Conservation (phyloP, 371 early-diverging fungal genomes). For the Mortierella sp. region DNA sequence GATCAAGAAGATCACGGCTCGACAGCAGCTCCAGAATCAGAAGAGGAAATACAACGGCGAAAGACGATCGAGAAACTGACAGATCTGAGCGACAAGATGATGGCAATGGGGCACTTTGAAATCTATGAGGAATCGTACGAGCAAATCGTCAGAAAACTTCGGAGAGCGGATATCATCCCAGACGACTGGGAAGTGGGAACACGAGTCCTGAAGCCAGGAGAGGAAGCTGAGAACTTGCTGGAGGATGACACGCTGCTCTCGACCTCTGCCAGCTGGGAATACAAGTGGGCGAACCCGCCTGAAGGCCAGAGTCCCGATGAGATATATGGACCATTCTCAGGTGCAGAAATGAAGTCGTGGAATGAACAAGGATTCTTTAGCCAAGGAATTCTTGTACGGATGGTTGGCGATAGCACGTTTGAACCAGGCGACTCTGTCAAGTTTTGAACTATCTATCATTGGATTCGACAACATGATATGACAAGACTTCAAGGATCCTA, state of each 20-base stretch:
- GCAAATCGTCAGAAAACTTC: constrained; percentile 74
- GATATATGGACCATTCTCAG: constrained; percentile 44
- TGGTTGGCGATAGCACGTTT: constrained; percentile 37
- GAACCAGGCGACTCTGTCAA: constrained; percentile 26
- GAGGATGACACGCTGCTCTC: constrained; percentile 37
- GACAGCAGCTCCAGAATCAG: constrained; percentile 40
- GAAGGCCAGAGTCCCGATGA: constrained; percentile 40
- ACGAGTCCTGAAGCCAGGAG: constrained; percentile 37
- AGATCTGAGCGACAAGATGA: constrained; percentile 78
- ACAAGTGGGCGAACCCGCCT: constrained; percentile 45
- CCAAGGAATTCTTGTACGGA: constrained; percentile 45
- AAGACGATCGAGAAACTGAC: constrained; percentile 73
- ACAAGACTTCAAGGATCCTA: no score
- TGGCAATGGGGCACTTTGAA: constrained; percentile 76
- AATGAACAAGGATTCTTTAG: constrained; percentile 46
- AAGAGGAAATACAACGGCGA: constrained; percentile 58
- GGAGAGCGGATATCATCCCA: constrained; percentile 68
- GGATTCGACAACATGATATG: neutral
- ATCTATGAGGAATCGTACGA: constrained; percentile 85
- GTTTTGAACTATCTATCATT: constrained; percentile 16
- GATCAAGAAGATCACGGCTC: constrained; percentile 38
- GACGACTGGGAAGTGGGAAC: constrained; percentile 72
- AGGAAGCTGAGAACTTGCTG: constrained; percentile 15
- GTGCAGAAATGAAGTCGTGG: constrained; percentile 41
- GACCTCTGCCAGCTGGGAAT: constrained; percentile 31